Conservation (phyloP, 805 yeast species). For the Phaffomyces thermotolerans region DNA sequence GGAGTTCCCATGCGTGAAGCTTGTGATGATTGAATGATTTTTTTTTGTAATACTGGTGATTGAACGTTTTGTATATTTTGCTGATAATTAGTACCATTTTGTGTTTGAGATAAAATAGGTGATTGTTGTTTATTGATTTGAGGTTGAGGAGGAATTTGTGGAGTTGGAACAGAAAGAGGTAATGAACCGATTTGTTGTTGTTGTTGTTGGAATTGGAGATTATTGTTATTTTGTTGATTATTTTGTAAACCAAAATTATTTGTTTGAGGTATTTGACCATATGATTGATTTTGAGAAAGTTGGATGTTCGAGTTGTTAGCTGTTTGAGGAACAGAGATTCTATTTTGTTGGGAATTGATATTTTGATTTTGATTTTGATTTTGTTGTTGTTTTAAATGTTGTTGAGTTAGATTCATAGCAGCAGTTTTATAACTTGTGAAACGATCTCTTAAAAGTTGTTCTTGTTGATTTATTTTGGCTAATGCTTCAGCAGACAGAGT, state of each 20-base stretch:
- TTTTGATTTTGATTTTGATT: constrained; percentile 18
- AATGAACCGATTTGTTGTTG: no score
- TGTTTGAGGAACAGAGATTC: neutral
- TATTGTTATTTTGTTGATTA: constrained; percentile 3
- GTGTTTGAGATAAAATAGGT: constrained; percentile 8
- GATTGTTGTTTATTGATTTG: constrained; percentile 12
- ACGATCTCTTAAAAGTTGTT: constrained; percentile 38
- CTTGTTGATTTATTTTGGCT: constrained; percentile 39
- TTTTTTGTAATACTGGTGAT: constrained; percentile 9
- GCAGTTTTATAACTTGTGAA: constrained; percentile 43
- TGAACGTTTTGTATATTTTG: constrained; percentile 14
- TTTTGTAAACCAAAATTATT: neutral
- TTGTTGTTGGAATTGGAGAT: constrained; percentile 7
- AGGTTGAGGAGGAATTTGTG: constrained; percentile 9
- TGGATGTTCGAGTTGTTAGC: constrained; percentile 9
- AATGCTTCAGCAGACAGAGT: constrained; percentile 39
- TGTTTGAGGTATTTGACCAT: constrained; percentile 1
- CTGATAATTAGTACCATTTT: neutral
- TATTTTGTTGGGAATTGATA: neutral
- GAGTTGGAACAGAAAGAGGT: neutral
- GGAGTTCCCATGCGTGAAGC: constrained; percentile 18
- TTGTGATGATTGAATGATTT: constrained; percentile 11
- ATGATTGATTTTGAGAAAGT: constrained; percentile 1
- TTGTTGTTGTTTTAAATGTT: constrained; percentile 8
- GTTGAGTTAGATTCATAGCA: constrained; percentile 27